Conservation (phyloP, 1,284 basidiomycete genomes). For the Ceratobasidium sp. region DNA sequence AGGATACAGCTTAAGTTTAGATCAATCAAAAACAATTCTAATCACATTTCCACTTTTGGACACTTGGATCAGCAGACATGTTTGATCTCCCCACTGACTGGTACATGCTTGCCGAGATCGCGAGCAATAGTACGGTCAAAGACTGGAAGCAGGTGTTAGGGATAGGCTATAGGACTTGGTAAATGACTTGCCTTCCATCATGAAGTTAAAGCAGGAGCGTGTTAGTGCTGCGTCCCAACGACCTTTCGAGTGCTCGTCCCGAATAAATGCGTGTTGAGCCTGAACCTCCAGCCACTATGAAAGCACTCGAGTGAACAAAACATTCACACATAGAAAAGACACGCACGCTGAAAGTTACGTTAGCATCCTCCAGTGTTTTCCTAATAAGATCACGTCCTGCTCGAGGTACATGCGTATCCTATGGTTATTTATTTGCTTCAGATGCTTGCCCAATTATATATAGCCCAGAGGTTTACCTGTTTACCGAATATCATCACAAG, state of each 20-base stretch:
- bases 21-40: not conserved
- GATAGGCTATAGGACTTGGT: no score
- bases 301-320: constrained; percentile 30
- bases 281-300: constrained; percentile 87
- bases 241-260: constrained; percentile 88
- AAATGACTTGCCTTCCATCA: constrained; percentile 69
- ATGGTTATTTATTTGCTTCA: not conserved
- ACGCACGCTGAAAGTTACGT: constrained; percentile 70
- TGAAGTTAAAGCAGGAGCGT: constrained; percentile 77
- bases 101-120: constrained; percentile 74
- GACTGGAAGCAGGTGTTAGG: constrained; percentile 50
- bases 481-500: constrained; percentile 94
- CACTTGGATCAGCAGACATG: constrained; percentile 71
- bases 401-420: constrained; percentile 90
- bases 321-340: not conserved
- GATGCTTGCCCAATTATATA: no score
- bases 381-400: constrained; percentile 84
- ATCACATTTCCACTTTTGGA: not conserved
- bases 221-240: constrained; percentile 93
- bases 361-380: constrained; percentile 78
- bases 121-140: constrained; percentile 85
- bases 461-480: constrained; percentile 64
- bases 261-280: constrained; percentile 93
- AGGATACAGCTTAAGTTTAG: no score
- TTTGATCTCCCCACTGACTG: constrained; percentile 59